Conservation (phyloP, 2,329 filamentous ascomycete genomes). For the Clarireedia hainanense region DNA sequence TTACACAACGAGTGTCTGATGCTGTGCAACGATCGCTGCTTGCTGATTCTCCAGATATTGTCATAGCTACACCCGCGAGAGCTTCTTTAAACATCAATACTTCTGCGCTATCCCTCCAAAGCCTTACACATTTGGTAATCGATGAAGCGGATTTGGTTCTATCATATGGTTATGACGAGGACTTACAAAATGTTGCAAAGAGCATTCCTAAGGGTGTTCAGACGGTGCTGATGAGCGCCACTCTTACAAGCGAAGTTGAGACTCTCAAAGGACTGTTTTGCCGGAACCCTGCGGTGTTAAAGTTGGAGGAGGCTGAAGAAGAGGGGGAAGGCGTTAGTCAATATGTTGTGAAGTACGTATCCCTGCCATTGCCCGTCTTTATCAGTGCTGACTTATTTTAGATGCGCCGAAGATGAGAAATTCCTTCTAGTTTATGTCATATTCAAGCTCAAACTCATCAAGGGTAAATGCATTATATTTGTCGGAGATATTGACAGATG, state of each 20-base stretch:
- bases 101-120: constrained; percentile 60
- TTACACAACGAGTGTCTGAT: constrained; percentile 85
- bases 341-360: constrained; percentile 67
- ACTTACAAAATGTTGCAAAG: constrained; percentile 71
- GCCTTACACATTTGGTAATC: constrained; percentile 68
- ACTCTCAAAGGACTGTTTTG: constrained; percentile 80
- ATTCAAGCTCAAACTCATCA: constrained; percentile 89
- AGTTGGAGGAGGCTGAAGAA: constrained; percentile 75
- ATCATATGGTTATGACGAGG: constrained; percentile 89
- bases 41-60: constrained; percentile 76
- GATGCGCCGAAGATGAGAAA: constrained; percentile 93
- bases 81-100: constrained; percentile 71
- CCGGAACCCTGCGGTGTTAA: constrained; percentile 67
- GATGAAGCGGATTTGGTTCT: constrained; percentile 93
- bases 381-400: constrained; percentile 28
- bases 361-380: not conserved
- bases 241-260: constrained; percentile 80
- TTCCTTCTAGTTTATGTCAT: constrained; percentile 89
- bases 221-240: constrained; percentile 89
- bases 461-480: constrained; percentile 82
- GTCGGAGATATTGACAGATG: constrained; percentile 82
- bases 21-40: constrained; percentile 82
- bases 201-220: constrained; percentile 79
- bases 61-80: constrained; percentile 84
- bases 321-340: constrained; percentile 73